phyloP scores from a whole-genome alignment of 805 yeast species.

The Pichia cephalocereana region DNA sequence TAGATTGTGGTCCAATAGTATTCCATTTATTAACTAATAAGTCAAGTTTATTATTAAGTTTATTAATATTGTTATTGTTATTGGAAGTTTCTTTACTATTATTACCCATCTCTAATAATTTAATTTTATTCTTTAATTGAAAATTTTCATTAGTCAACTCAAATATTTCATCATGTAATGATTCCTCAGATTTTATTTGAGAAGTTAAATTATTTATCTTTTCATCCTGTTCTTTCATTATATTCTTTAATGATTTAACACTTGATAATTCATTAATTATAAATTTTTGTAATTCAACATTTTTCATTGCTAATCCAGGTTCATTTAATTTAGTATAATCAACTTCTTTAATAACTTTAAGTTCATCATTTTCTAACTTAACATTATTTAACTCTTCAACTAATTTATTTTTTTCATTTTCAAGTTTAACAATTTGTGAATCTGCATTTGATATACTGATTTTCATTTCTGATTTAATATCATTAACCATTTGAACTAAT shows the following conservation, averaged over 20 bases:
- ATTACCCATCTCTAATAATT: neutral
- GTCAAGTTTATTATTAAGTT: neutral
- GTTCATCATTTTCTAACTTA: conserved; percentile 1
- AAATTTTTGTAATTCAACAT: conserved; percentile 6
- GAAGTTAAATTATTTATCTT: conserved; percentile 32
- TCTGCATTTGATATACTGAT: conserved; percentile 51
- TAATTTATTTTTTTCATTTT: conserved; percentile 24
- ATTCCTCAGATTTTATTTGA: conserved; percentile 36
- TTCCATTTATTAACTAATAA: conserved; percentile 12
- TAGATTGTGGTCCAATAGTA: neutral
- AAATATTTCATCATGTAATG: conserved; percentile 35
- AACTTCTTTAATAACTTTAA: neutral
- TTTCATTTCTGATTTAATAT: conserved; percentile 34
- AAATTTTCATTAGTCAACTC: conserved; percentile 41
- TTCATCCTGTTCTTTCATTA: conserved; percentile 45
- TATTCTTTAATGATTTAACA: conserved; percentile 34
- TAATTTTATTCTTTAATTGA: conserved; percentile 32
- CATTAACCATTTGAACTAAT: conserved; percentile 20
- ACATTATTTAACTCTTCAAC: conserved; percentile 2
- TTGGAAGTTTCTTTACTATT: neutral
- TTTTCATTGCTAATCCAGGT: neutral
- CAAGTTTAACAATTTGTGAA: conserved; percentile 41
- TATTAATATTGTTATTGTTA: neutral
- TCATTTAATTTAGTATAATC: neutral
- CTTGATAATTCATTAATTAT: conserved; percentile 5